phyloP scores from a whole-genome alignment of 192 early-diverging fungal species.

The Coemansia nantahalensis region DNA sequence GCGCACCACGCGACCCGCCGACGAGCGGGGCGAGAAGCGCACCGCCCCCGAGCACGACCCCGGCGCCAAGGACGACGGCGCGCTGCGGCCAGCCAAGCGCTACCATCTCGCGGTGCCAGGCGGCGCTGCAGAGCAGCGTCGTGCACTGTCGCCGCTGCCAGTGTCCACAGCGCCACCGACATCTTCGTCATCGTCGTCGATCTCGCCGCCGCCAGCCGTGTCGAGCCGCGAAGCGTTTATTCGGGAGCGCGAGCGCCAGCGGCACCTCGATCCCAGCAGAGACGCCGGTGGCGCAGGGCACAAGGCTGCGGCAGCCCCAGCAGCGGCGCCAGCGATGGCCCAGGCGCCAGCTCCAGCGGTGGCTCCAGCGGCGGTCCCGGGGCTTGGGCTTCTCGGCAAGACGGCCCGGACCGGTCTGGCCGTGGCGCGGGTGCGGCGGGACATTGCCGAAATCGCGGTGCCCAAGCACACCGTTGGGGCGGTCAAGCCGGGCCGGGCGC shows the following conservation, averaged over 20 bases:
- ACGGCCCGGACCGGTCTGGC: neutral
- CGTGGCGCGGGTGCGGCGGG: neutral
- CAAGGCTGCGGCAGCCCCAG: neutral
- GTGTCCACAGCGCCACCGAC: neutral
- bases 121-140: constrained; percentile 1
- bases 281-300: neutral
- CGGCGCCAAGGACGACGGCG: neutral
- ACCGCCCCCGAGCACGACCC: neutral
- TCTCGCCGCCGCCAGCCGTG: neutral
- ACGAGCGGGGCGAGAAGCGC: constrained; percentile 8
- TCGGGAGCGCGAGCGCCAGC: constrained; percentile 43
- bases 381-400: constrained; percentile 2
- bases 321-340: neutral
- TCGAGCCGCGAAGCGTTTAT: constrained; percentile 33
- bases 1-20: constrained; percentile 3
- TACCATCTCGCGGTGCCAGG: constrained; percentile 2
- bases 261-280: constrained; percentile 11
- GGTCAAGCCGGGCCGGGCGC: neutral
- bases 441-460: neutral
- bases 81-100: constrained; percentile 4
- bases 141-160: constrained; percentile 1
- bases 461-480: neutral
- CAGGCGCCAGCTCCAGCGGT: too few relatives aligned
- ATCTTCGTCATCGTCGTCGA: constrained; percentile 2
- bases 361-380: too few relatives aligned